Evolutionary conservation across 129 eudicot genomes (phyloP), one percentile per base, ranked within the genome.

Genomic region (Apium graveolens): DNA sequence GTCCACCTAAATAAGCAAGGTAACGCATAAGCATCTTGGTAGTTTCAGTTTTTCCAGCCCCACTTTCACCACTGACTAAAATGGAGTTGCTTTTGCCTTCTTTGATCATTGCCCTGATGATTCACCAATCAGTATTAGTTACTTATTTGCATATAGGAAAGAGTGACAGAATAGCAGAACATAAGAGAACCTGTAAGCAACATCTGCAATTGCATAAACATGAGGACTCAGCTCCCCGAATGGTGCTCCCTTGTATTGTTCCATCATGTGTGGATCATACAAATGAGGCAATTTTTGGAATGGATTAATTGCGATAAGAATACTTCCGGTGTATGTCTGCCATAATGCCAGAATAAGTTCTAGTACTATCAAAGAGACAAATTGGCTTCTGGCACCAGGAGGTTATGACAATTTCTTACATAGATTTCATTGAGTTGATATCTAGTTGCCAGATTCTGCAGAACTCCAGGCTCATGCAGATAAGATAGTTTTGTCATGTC

Each of bases 1-100:
- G 93, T 44, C 97, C 99, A 76, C 99, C 97, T 89, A 96, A 86
- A 87, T 78, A 96, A 35, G 99, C 99, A 84, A 96, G 97, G 84
- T 96, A 96, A 3, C 81, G 94, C 97, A 96, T 96, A 87, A 92
- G 97, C 99, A 96, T 96, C 87, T 96, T 96, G 46, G 99, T 96
- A 32, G 99, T 96, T 87, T 92, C 99, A 34, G 99, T 96, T 85
- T 96, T 96, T 70, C 99, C 99, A 17, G 99, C 96, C 74, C 97
- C 99, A 84, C 99, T 96, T 89, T 96, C 99, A 73, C 99, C 99
- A 65, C 99, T 96, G 27, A 96, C 99, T 83, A 96, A 79, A 42
- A 96, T 96, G 31, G 99, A 88, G 87, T 96, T 96, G 83, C 99
- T 92, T 81, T 87, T 90, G 48, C 89, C 89, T 82, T 96, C 99